Conservation (phyloP, 768 basidiomycete species). For the Royoungia palumana region DNA sequence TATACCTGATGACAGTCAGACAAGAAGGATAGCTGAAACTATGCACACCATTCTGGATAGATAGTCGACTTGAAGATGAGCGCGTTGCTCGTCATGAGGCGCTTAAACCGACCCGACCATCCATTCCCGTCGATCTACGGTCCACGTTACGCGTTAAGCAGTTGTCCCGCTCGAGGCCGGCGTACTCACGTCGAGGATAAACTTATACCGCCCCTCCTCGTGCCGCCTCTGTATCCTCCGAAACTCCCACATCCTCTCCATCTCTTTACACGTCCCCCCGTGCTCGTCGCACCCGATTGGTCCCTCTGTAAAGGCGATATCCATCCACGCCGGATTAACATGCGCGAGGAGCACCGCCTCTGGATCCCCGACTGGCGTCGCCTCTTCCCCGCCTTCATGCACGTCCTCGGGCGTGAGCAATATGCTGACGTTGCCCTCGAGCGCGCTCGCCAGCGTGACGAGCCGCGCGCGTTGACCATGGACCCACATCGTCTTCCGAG, state of each 20-base stretch:
- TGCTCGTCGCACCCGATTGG: constrained; percentile 40
- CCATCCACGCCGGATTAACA: constrained; percentile 55
- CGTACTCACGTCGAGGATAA: constrained; percentile 50
- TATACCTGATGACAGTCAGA: constrained; percentile 38
- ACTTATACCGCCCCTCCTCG: constrained; percentile 58
- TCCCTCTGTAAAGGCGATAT: constrained; percentile 52
- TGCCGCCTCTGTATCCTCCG: constrained; percentile 38
- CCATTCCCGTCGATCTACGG: constrained; percentile 55
- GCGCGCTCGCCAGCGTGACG: constrained; percentile 40
- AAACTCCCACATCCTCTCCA: constrained; percentile 51
- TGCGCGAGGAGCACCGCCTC: constrained; percentile 33
- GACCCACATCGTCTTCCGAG: constrained; percentile 42
- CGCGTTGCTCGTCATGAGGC: constrained; percentile 59
- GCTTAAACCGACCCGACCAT: constrained; percentile 67
- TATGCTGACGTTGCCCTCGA: constrained; percentile 38
- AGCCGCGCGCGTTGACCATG: constrained; percentile 52
- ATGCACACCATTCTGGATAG: constrained; percentile 67
- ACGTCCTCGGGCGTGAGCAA: constrained; percentile 30
- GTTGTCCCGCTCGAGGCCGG: neutral
- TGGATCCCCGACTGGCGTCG: constrained; percentile 35
- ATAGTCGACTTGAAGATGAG: constrained; percentile 68
- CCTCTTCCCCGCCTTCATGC: constrained; percentile 1
- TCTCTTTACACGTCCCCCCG: constrained; percentile 35
- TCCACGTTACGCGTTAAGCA: too few species aligned
- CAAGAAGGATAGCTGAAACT: neutral